Evolutionary conservation across 2,329 filamentous ascomycete species (phyloP), one percentile per base, ranked within the genome.

Genomic region (Chrysosphaeria jannelii): DNA sequence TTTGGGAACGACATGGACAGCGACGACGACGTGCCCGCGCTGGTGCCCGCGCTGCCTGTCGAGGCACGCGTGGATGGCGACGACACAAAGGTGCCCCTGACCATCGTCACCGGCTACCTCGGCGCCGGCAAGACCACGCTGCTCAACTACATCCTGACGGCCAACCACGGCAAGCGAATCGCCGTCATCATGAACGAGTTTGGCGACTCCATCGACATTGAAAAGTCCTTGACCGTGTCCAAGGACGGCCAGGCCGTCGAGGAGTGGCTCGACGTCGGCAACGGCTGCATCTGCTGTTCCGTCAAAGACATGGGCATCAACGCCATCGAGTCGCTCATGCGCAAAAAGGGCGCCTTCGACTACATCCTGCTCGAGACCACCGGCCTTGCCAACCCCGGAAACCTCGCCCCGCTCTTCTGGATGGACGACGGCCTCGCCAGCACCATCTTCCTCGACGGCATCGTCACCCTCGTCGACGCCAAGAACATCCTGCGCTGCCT

Each of bases 341-440:
- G 79, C 31, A 76, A 78, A 36, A 75, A 74, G 32, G 81, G 81
- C 23, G 67, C 68, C 4, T 97, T 97, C 39, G 85, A 97, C 47
- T 97, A 93, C 46, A 93, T 97, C 32, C 57, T 97, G 3, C 63
- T 97, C 1, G 85, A 97, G 43, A 97, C 85, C 0, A 93, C 85
- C 0, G 85, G 85, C 0, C 56, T 97, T 5, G 85, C 85, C 4
- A 81, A 97, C 38, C 85, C 85, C 0, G 85, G 85, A 2, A 93
- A 93, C 36, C 64, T 97, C 24, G 85, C 85, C 1, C 85, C 85
- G 1, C 48, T 93, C 9, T 97, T 97, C 47, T 97, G 85, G 85
- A 68, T 97, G 13, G 85, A 97, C 35, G 81, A 93, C 33, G 85
- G 79, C 1, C 57, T 97, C 3, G 81, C 78, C 6, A 90, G 79